Base-by-base conservation (phyloP, 139 green algal genomes). In the Choricystis sp. region DNA sequence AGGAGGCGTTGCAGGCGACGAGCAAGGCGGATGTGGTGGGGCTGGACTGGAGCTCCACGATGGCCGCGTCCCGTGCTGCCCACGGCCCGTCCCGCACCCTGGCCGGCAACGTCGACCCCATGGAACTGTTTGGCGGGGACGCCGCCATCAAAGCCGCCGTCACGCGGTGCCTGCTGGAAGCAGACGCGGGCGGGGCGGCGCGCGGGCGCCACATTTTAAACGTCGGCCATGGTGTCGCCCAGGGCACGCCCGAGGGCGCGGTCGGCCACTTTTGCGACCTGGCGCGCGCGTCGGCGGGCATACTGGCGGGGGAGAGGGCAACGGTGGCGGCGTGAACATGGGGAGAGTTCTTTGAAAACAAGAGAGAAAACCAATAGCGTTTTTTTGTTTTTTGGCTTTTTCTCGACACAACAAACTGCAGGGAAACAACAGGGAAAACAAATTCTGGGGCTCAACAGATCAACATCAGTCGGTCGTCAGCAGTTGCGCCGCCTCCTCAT, bases 261-360 rank as follows among this genome's bases (percentile, higher is more conserved):
- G 91, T 98, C 26, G 81, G 63, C 19, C 66, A 89, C 49, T 96
- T 98, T 70, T 92, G 90, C 69, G 49, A 96, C 58, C 72, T 95
- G 48, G 89, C 89, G 0, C 69, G 76, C 5, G 71, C 91, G 69
- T 83, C 70, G 24, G 74, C 63, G 21, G 60, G 60, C 29, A 69
- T 75, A 23, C 57, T 49, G 29, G 65, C 60, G 24, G 48, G 25
- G 14, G 57, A 21, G 28, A 21, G 58, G 65, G 26, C 56, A 21
- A 2, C 30, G 25, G 56, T 69, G 27, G 56, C 29, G 1, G 65
- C 28, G 20, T 69, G 65, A 69, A 2, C n/a, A n/a, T n/a, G 2
- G 27, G 2, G 24, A 23, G 57, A 29, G 57, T 23, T 30, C 56
- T 59, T 23, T 59, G 56, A 52, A 52, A 52, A 52, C 9, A 52